These are phyloP conservation scores for Kodamaea kaohsiungensis DNA, from an alignment of 805 yeast species.

Conservation along the genomic window DNA sequence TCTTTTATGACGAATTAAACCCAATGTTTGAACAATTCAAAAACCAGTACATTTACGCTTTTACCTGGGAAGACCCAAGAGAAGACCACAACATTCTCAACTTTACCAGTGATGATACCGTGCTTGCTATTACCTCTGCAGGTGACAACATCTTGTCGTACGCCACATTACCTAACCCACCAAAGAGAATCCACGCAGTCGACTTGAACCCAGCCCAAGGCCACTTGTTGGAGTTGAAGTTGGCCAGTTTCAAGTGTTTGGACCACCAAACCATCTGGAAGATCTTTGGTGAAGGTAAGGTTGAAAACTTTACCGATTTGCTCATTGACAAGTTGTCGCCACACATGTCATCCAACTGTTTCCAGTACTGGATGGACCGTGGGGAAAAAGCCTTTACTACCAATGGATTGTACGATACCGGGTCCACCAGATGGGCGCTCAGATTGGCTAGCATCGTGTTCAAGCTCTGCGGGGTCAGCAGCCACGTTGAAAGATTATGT, in stretches of 20 bases:
- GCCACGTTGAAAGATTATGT: constrained; percentile 57
- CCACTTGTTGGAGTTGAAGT: constrained; percentile 74
- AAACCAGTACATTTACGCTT: constrained; percentile 80
- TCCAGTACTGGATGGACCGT: constrained; percentile 75
- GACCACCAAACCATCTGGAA: constrained; percentile 65
- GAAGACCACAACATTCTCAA: constrained; percentile 72
- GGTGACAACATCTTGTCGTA: constrained; percentile 80
- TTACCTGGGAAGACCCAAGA: constrained; percentile 89
- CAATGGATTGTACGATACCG: constrained; percentile 69
- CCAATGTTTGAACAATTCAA: constrained; percentile 70
- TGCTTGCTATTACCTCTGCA: constrained; percentile 82
- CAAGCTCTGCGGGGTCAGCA: constrained; percentile 51
- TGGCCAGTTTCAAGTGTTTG: constrained; percentile 63
- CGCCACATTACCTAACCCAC: constrained; percentile 70
- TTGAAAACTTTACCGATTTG: constrained; percentile 44
- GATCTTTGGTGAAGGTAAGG: constrained; percentile 74
- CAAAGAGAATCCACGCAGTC: constrained; percentile 78
- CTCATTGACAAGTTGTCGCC: constrained; percentile 60
- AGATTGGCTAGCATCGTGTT: constrained; percentile 65
- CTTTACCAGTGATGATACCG: constrained; percentile 63
- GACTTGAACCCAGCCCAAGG: constrained; percentile 84
- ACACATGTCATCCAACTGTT: constrained; percentile 74
- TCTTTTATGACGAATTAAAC: constrained; percentile 71
- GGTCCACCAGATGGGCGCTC: constrained; percentile 85
- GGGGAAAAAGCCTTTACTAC: constrained; percentile 58